Evolutionary conservation across 441 rosid species (phyloP).

Genomic region (Syzygium malaccense): DNA sequence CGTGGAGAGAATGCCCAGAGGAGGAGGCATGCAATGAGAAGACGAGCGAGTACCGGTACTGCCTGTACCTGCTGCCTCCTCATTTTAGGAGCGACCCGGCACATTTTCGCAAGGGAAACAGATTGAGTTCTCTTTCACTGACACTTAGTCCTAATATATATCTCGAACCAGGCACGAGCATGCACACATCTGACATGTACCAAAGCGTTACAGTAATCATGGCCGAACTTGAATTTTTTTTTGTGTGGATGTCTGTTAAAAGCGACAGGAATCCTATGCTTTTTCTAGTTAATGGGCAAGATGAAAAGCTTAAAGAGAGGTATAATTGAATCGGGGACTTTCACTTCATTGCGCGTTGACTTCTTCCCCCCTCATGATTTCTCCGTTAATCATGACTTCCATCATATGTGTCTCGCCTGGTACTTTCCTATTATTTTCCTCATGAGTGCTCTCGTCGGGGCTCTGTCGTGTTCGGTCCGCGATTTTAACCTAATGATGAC

Average conservation of each 20-base stretch:
- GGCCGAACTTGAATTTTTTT: slow-evolving; percentile 16
- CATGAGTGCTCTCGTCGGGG: slow-evolving; percentile 18
- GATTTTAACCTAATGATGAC: background rate
- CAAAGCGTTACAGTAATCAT: slow-evolving; percentile 22
- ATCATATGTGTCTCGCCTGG: slow-evolving; percentile 19
- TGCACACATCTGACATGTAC: slow-evolving; percentile 12
- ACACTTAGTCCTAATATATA: background rate
- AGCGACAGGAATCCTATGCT: slow-evolving; percentile 44
- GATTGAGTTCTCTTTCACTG: background rate
- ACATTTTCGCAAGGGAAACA: background rate
- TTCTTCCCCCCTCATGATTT: slow-evolving; percentile 37
- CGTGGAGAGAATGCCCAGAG: slow-evolving; percentile 24
- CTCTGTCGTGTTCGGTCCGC: background rate
- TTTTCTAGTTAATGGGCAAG: slow-evolving; percentile 4
- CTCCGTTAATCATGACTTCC: slow-evolving; percentile 36
- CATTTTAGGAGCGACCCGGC: slow-evolving; percentile 24
- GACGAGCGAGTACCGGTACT: slow-evolving; percentile 6
- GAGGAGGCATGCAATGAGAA: slow-evolving; percentile 42
- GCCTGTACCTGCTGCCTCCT: slow-evolving; percentile 10
- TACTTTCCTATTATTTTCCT: slow-evolving; percentile 17
- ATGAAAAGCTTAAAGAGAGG: background rate
- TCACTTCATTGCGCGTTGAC: slow-evolving; percentile 42
- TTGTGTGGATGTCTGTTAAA: slow-evolving; percentile 19
- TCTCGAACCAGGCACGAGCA: slow-evolving; percentile 2
- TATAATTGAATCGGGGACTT: slow-evolving; percentile 19